Conservation (phyloP, 192 early-diverging fungal genomes). For the Lobosporangium transversale region DNA sequence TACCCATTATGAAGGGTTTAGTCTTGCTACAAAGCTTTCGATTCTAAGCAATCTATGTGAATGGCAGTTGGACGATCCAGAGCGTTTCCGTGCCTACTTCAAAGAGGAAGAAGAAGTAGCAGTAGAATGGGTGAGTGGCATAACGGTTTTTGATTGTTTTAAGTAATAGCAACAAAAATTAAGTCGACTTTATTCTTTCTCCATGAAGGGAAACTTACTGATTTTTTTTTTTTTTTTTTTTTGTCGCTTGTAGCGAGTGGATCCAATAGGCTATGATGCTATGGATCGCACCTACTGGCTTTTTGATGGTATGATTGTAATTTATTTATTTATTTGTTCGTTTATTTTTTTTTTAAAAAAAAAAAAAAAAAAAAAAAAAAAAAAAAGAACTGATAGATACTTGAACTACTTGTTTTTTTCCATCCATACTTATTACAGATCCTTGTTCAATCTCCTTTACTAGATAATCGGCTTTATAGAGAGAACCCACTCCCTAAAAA, state of each 20-base stretch:
- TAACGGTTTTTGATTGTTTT: background rate
- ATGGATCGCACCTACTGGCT: conserved; percentile 78
- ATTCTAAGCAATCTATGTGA: conserved; percentile 57
- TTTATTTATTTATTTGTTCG: too few species aligned
- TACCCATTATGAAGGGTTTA: conserved; percentile 17
- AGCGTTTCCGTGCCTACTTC: conserved; percentile 65
- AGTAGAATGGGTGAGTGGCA: conserved; percentile 66
- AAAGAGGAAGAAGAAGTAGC: conserved; percentile 64
- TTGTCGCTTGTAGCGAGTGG: conserved; percentile 63
- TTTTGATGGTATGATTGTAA: conserved; percentile 73
- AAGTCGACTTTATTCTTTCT: background rate
- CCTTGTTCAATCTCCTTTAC: too few species aligned
- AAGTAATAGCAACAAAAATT: too few species aligned
- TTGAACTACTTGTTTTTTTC: background rate
- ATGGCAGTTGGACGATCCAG: conserved; percentile 79
- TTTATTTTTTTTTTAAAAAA: background rate
- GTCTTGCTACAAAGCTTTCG: conserved; percentile 16
- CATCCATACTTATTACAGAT: too few species aligned
- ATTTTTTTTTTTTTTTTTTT: background rate
- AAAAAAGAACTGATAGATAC: too few species aligned
- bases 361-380: too few species aligned
- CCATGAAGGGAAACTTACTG: background rate
- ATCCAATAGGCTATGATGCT: conserved; percentile 77
- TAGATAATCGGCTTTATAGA: conserved; percentile 78
- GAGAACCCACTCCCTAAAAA: conserved; percentile 59